Evolutionary conservation across 805 yeast genomes (phyloP).

Genomic region (Kazachstania africana): DNA sequence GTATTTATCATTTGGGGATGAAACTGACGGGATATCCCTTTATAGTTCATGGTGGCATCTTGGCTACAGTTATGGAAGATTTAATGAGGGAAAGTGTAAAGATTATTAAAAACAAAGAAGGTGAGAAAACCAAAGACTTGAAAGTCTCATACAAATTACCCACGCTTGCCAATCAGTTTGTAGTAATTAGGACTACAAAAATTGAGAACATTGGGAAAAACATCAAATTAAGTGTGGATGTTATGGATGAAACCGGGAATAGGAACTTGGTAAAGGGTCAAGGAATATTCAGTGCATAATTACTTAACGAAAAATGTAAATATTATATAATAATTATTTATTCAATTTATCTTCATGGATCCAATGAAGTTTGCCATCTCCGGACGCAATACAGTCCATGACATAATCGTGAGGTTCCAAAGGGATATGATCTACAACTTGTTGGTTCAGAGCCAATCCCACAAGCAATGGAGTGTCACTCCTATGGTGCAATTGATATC

Average conservation of each 20-base stretch:
- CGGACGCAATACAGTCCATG: slow-evolving; percentile 23
- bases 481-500: slow-evolving; percentile 28
- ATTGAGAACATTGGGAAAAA: slow-evolving; percentile 23
- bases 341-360: slow-evolving; percentile 27
- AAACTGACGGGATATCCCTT: slow-evolving; percentile 79
- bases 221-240: slow-evolving; percentile 33
- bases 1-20: slow-evolving; percentile 68
- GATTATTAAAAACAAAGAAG: slow-evolving; percentile 25
- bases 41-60: slow-evolving; percentile 77
- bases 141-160: slow-evolving; percentile 50
- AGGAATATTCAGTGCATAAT: slow-evolving; percentile 31
- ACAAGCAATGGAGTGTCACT: slow-evolving; percentile 16
- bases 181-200: slow-evolving; percentile 47
- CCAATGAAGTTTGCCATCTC: slow-evolving; percentile 16
- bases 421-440: slow-evolving; percentile 14
- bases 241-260: slow-evolving; percentile 39
- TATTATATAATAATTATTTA: slow-evolving; percentile 44
- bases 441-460: slow-evolving; percentile 23
- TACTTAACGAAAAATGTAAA: slow-evolving; percentile 7
- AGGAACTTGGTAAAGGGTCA: slow-evolving; percentile 44
- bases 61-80: slow-evolving; percentile 74
- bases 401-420: slow-evolving; percentile 21
- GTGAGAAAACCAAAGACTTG: slow-evolving; percentile 30
- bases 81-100: slow-evolving; percentile 45
- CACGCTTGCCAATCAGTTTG: slow-evolving; percentile 66